These are phyloP conservation scores for Spathaspora girioi DNA, from an alignment of 805 yeast genomes.

Conservation along the genomic window DNA sequence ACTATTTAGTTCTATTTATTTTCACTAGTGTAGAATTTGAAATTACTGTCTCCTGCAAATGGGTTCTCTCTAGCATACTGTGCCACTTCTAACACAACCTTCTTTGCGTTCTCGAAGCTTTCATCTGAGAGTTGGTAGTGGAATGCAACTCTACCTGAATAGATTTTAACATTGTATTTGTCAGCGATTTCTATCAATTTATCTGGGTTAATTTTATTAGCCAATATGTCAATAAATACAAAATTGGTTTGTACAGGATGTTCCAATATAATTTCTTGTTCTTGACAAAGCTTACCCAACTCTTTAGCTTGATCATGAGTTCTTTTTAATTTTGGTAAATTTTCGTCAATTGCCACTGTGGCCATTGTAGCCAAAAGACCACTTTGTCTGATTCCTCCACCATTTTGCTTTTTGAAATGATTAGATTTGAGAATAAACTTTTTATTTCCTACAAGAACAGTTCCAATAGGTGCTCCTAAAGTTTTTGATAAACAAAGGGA, in stretches of 20 bases:
- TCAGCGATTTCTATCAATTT: slow-evolving; percentile 51
- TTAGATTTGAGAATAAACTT: slow-evolving; percentile 64
- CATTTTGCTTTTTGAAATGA: slow-evolving; percentile 87
- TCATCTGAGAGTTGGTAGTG: slow-evolving; percentile 48
- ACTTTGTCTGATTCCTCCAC: slow-evolving; percentile 90
- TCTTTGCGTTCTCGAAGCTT: slow-evolving; percentile 35
- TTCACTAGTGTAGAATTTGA: slow-evolving; percentile 8
- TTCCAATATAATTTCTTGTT: slow-evolving; percentile 54
- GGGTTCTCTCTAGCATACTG: slow-evolving; percentile 54
- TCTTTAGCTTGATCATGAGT: slow-evolving; percentile 53
- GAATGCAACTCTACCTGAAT: slow-evolving; percentile 78
- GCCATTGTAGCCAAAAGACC: slow-evolving; percentile 86
- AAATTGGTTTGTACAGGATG: slow-evolving; percentile 84
- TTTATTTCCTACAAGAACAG: slow-evolving; percentile 69
- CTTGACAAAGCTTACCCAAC: slow-evolving; percentile 50
- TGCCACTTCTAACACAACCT: slow-evolving; percentile 54
- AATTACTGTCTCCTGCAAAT: slow-evolving; percentile 12
- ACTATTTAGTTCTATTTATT: slow-evolving; percentile 2
- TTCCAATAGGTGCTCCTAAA: slow-evolving; percentile 91
- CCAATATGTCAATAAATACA: slow-evolving; percentile 64
- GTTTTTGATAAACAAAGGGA: slow-evolving; percentile 87
- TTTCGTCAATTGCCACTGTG: slow-evolving; percentile 67
- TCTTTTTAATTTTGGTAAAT: slow-evolving; percentile 51
- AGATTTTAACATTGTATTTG: slow-evolving; percentile 58
- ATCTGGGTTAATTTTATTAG: slow-evolving; percentile 53